A percentile compares a stretch with the other conserved stretches of the same genome.
phyloP scores from a whole-genome alignment of 2,329 filamentous ascomycete genomes.

The Aquanectria penicillioides region DNA sequence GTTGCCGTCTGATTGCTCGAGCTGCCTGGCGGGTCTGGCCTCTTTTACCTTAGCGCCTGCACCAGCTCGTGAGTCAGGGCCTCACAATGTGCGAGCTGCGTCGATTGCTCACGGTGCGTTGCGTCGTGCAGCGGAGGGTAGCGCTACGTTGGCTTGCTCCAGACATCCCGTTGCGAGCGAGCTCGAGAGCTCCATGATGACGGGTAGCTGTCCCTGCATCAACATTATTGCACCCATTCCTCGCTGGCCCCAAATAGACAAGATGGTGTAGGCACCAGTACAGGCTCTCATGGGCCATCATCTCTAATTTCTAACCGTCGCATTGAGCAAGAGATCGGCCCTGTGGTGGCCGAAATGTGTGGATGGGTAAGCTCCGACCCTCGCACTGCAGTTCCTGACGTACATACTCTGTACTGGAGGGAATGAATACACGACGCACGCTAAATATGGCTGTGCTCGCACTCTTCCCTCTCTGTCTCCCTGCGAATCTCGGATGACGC shows the following conservation, averaged over 20 bases:
- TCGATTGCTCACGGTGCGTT: constrained; percentile 14
- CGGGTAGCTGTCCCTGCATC: constrained; percentile 8
- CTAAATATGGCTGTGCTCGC: constrained; percentile 1
- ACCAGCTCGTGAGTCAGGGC: constrained; percentile 23
- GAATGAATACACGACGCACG: background rate
- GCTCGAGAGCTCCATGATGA: background rate
- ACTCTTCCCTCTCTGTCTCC: background rate
- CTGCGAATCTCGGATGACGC: constrained; percentile 17
- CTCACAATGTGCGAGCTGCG: constrained; percentile 26
- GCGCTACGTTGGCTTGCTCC: background rate
- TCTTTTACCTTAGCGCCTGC: constrained; percentile 35
- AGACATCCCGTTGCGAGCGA: background rate
- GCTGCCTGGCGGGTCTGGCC: constrained; percentile 34
- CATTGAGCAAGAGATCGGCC: constrained; percentile 15
- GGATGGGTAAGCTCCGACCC: constrained; percentile 15
- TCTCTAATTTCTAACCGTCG: constrained; percentile 3
- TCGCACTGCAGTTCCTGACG: constrained; percentile 17
- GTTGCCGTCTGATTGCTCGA: constrained; percentile 35
- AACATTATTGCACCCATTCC: background rate
- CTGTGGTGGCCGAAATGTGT: constrained; percentile 9
- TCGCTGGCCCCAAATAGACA: background rate
- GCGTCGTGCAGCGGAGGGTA: background rate
- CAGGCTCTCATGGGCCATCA: background rate
- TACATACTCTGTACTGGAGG: constrained; percentile 1
- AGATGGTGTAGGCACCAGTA: background rate